Conservation (phyloP, 257 asterid genomes). For the Eustoma russellianum region DNA sequence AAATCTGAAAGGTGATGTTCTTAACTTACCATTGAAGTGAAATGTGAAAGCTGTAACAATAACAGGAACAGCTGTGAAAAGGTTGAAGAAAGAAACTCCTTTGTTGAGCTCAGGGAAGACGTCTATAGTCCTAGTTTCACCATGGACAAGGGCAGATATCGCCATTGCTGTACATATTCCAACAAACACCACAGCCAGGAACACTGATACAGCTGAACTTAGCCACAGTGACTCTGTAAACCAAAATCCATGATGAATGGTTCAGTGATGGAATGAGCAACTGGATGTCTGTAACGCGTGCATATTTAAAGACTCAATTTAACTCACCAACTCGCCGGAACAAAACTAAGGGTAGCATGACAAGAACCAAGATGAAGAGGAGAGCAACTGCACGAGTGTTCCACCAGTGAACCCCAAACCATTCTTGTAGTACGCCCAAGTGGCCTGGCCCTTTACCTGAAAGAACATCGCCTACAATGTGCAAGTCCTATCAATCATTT, state of each 20-base stretch:
- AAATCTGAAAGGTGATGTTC: background rate
- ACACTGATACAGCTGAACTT: constrained; percentile 67
- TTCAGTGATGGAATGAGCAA: no score
- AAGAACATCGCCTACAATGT: constrained; percentile 69
- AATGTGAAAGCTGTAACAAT: constrained; percentile 88
- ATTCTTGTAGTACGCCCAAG: constrained; percentile 82
- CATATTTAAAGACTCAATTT: no score
- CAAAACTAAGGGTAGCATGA: constrained; percentile 66
- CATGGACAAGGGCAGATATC: constrained; percentile 49
- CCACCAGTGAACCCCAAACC: constrained; percentile 98
- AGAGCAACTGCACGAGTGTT: constrained; percentile 61
- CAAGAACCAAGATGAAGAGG: constrained; percentile 46
- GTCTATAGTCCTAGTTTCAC: constrained; percentile 51
- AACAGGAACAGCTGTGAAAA: constrained; percentile 86
- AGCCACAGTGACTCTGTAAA: constrained; percentile 73
- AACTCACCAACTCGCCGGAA: constrained; percentile 80
- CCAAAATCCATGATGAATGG: background rate
- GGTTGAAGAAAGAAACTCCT: constrained; percentile 70
- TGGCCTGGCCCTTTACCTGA: constrained; percentile 76
- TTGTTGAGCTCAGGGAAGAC: constrained; percentile 47
- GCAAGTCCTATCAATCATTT: no score
- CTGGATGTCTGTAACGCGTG: no score
- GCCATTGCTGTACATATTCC: constrained; percentile 85
- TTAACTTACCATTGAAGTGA: constrained; percentile 76
- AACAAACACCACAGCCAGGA: constrained; percentile 74